These are phyloP conservation scores for Rhynchospora breviuscula DNA, from an alignment of 176 grass and related monocot species.

Conservation along the genomic window DNA sequence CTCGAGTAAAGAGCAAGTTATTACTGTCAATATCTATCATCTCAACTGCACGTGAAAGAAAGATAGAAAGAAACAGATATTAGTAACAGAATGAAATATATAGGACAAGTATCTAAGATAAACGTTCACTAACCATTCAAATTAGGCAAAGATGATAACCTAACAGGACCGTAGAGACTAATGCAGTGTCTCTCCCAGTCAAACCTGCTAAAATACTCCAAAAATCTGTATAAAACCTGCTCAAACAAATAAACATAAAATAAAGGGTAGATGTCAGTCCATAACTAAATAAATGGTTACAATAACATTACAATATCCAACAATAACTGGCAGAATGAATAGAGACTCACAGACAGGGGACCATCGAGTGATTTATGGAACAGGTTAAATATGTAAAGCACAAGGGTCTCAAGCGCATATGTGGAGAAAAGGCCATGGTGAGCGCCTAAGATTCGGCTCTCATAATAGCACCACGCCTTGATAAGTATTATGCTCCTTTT, in stretches of 20 bases:
- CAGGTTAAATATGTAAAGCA: conserved; percentile 84
- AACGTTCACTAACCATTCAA: conserved; percentile 48
- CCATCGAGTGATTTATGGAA: conserved; percentile 65
- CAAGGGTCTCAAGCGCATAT: conserved; percentile 76
- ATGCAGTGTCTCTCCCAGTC: conserved; percentile 86
- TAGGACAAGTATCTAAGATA: conserved; percentile 7
- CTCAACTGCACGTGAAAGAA: conserved; percentile 45
- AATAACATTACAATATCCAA: conserved; percentile 6
- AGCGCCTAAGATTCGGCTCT: conserved; percentile 82
- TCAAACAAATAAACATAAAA: conserved; percentile 24
- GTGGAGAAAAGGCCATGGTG: conserved; percentile 91
- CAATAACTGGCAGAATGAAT: background rate
- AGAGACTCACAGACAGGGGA: conserved; percentile 52
- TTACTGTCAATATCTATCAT: conserved; percentile 25
- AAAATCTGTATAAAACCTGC: conserved; percentile 92
- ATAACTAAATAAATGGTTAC: conserved; percentile 15
- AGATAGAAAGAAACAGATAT: conserved; percentile 24
- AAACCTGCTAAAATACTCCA: conserved; percentile 96
- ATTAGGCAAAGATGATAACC: conserved; percentile 66
- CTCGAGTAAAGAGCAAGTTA: conserved; percentile 57
- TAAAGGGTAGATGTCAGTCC: conserved; percentile 1
- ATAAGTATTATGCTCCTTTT: conserved; percentile 86
- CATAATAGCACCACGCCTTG: conserved; percentile 96
- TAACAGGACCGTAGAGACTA: conserved; percentile 77
- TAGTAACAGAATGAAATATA: conserved; percentile 14